These are phyloP conservation scores for Pichia pseudocactophila DNA, from an alignment of 805 yeast species.

Conservation along the genomic window DNA sequence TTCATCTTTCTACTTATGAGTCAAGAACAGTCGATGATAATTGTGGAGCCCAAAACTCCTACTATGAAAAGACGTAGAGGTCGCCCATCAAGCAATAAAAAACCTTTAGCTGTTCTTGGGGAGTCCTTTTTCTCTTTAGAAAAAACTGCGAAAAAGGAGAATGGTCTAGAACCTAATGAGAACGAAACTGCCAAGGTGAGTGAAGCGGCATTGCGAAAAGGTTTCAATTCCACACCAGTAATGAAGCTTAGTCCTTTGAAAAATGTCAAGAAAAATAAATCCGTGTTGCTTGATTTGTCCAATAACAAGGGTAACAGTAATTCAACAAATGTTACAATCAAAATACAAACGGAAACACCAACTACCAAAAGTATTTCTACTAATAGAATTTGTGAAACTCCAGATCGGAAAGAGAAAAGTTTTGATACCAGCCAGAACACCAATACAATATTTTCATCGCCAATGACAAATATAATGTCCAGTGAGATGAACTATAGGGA, in stretches of 20 bases:
- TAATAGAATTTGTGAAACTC: background rate
- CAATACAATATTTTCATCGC: slow-evolving; percentile 3
- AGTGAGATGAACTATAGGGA: slow-evolving; percentile 1
- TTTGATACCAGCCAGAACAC: background rate
- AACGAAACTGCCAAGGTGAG: slow-evolving; percentile 13
- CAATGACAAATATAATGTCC: slow-evolving; percentile 4
- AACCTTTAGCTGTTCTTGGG: slow-evolving; percentile 13
- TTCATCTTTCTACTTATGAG: no score
- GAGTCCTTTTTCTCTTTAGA: slow-evolving; percentile 21
- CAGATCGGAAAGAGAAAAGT: background rate
- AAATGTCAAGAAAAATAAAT: background rate
- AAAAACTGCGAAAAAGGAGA: slow-evolving; percentile 11
- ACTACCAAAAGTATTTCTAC: no score
- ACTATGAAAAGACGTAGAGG: slow-evolving; percentile 21
- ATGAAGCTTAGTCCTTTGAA: slow-evolving; percentile 24
- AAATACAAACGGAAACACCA: no score
- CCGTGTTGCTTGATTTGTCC: background rate
- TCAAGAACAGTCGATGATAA: background rate
- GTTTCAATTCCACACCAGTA: slow-evolving; percentile 25
- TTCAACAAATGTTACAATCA: no score
- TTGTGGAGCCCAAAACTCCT: background rate
- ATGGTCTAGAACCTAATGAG: slow-evolving; percentile 14
- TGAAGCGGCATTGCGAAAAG: slow-evolving; percentile 24
- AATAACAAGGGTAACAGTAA: background rate
- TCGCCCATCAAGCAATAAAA: slow-evolving; percentile 22